Conservation (phyloP, 768 basidiomycete species). For the Trametes coccinea region DNA sequence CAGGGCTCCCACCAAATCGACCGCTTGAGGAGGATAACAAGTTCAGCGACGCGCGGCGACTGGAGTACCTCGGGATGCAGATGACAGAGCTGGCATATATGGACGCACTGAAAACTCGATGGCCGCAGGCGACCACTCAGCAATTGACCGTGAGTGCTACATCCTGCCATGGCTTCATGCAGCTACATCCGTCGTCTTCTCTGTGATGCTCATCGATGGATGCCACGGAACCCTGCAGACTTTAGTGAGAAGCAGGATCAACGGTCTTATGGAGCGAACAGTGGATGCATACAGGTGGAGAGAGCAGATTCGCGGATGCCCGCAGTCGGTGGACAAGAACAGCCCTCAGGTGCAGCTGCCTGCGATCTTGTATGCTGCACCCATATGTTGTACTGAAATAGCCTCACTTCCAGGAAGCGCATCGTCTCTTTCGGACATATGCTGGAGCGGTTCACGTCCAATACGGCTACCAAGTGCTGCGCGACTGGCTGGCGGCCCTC, state of each 20-base stretch:
- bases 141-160: not conserved
- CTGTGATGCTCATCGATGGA: no score
- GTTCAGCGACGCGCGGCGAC: constrained; percentile 3
- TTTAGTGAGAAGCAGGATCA: constrained; percentile 1
- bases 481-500: constrained; percentile 5
- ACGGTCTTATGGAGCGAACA: constrained; percentile 7
- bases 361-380: not conserved
- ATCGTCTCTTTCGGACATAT: constrained; percentile 14
- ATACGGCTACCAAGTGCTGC: not conserved
- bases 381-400: not conserved
- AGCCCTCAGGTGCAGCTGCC: not conserved
- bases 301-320: constrained; percentile 8
- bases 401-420: not conserved
- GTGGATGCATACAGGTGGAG: constrained; percentile 9
- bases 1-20: not conserved
- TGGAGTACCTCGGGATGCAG: constrained; percentile 3
- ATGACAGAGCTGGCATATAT: constrained; percentile 1
- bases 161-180: not conserved
- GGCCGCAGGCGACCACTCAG: not conserved
- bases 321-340: not conserved
- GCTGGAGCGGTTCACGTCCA: constrained; percentile 3
- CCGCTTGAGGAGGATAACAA: constrained; percentile 5
- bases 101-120: not conserved
- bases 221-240: not conserved
- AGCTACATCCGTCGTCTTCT: not conserved